Evolutionary conservation across 2,329 filamentous ascomycete genomes (phyloP), one percentile per base, ranked within the genome.

Genomic region (Shiraia sp.): DNA sequence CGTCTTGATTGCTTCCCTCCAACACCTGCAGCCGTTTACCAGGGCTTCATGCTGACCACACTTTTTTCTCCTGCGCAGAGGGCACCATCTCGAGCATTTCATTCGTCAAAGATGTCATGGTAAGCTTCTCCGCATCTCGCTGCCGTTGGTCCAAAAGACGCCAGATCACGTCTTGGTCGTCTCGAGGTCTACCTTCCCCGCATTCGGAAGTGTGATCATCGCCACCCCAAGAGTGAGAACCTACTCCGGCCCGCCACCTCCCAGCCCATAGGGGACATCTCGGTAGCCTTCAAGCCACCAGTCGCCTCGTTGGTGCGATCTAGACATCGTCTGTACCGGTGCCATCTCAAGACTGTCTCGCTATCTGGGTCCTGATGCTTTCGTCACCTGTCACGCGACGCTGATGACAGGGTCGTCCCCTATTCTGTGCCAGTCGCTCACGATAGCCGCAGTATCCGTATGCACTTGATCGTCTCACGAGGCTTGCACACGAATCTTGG

Each of bases 11-110:
- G 42, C 46, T 24, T n/a, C 24, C 22, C 3, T 25, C 30, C 34
- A 14, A 32, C 29, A 39, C 40, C 39, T 48, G 47, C 48, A 44
- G 51, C 48, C 41, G 44, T 57, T 53, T n/a, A 47, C 51, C 27
- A 45, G 40, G 17, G 23, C 17, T 33, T 36, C 38, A 41, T 42
- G 58, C 65, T 68, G 51, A 68, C 58, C 40, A 43, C 38, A 43
- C 42, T 27, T 42, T 50, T 45, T 52, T 42, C 45, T n/a, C 55
- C 37, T 32, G 33, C 49, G 41, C 55, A 91, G 87, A 91, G 78
- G 87, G 88, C 50, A 91, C 88, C 35, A 83, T 91, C 51, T 90
- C 87, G 69, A 86, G 86, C 57, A 90, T 91, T 66, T 88, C 85
- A 57, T 91, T 91, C 71, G 88, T 91, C 71, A 88, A 88, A 73